Base-by-base conservation (phyloP, 768 basidiomycete genomes). In the Sistotremastrum suecicum region DNA sequence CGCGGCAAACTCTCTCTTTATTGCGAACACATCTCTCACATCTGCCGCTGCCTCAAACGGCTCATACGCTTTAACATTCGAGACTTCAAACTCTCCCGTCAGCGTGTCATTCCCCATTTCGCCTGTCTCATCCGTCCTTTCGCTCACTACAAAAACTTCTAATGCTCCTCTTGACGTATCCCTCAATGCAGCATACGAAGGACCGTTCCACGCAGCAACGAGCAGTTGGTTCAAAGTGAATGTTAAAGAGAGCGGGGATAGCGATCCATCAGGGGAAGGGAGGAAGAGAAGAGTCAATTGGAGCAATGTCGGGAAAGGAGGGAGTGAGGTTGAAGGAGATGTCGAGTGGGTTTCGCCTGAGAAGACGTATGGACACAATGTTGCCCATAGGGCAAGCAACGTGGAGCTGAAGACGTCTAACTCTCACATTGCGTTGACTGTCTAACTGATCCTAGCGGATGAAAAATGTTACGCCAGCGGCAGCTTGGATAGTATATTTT, bases 111-210 rank as follows among this genome's bases (percentile, higher is more conserved):
- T 65, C 46, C 37, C 42, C 29, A 47, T 58, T 20, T 55, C 58
- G 4, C 70, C 71, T 3, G 48, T 66, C 36, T 56, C 63, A 47
- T 61, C 67, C n/a, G 37, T 55, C 37, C 55, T 73, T 39, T 46
- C 47, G 4, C 54, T 66, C 30, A 42, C 42, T 1, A 63, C 55
- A n/a, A 46, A 41, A 31, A 60, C 69, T 34, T 55, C 56, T 1
- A 61, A 64, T 8, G 48, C 57, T 5, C 47, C 20, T 1, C 56
- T 60, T 7, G 44, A 50, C 10, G 54, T 62, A 0, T 41, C 45
- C 36, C 58, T 70, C 3, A 61, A 65, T 41, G 43, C 52, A 29
- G 62, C 66, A 2, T 74, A 61, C 48, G 72, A 74, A 47, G 71
- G 72, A 33, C 46, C 42, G 5, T 69, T 69, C 55, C 48, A 20